Conservation (phyloP, 1,284 basidiomycete genomes). For the Ceratobasidium sp. region DNA sequence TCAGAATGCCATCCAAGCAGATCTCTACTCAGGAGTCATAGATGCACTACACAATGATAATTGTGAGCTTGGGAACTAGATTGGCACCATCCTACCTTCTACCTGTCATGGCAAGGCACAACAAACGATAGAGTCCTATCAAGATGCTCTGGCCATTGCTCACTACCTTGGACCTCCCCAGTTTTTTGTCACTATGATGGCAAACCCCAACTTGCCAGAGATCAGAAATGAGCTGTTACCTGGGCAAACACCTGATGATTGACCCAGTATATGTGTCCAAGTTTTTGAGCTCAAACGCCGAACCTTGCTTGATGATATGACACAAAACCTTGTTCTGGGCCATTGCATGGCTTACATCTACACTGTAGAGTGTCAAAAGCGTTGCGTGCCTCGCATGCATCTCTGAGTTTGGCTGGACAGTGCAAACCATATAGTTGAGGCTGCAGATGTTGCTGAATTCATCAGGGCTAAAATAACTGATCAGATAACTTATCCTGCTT, state of each 20-base stretch:
- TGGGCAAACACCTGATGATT: constrained; percentile 53
- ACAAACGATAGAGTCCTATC: constrained; percentile 54
- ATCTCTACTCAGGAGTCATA: constrained; percentile 51
- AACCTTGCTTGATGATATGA: constrained; percentile 52
- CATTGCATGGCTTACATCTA: constrained; percentile 51
- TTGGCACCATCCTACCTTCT: constrained; percentile 52
- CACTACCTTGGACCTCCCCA: constrained; percentile 50
- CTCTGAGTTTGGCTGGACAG: constrained; percentile 52
- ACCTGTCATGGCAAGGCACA: constrained; percentile 53
- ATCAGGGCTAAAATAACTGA: constrained; percentile 57
- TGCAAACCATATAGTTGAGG: constrained; percentile 47
- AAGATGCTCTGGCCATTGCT: constrained; percentile 57
- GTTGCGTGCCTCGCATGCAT: constrained; percentile 59
- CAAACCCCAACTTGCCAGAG: constrained; percentile 58
- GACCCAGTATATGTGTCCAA: constrained; percentile 56
- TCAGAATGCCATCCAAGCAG: constrained; percentile 52
- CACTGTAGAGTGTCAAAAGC: constrained; percentile 61
- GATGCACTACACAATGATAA: constrained; percentile 54
- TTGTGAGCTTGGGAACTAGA: too few species aligned
- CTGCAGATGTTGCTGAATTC: constrained; percentile 52
- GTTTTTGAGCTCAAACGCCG: constrained; percentile 57
- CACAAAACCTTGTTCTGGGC: constrained; percentile 50
- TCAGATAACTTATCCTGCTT: constrained; percentile 49
- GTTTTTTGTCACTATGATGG: constrained; percentile 58
- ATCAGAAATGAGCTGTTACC: constrained; percentile 53